Base-by-base conservation (phyloP, 306 rosid genomes). In the Fragaria iinumae region DNA sequence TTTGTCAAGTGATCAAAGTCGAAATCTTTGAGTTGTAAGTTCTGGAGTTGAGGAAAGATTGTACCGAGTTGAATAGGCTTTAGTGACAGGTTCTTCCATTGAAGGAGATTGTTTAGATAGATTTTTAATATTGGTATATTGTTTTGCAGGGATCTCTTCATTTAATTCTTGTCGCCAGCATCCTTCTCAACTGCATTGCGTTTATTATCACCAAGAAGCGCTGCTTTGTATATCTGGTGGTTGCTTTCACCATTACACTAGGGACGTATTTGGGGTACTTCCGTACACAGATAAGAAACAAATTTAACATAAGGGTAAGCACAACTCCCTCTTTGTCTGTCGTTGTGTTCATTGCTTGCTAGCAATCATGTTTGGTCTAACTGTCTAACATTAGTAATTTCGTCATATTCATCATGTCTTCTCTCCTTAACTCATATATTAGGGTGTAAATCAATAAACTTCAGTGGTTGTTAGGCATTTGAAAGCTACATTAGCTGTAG, bases 271-370 rank as follows among this genome's bases (percentile, higher is more conserved):
- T 89, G 88, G 99, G 99, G 69, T 90, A 88, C 79, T 92, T 91
- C 70, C 93, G 99, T 43, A 91, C 94, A 5, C 93, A 86, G 72
- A 91, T 91, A 55, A 88, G 87, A 76, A 96, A 81, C 90, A 96
- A 91, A 86, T 96, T 96, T 84, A 96, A 96, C 86, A 93, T 96
- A 79, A 87, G 90, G 96, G 99, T 93, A 39, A 79, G 83, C 25
- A 25, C 25, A 27, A 44, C 64, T 57, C 57, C 10, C 38, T 71
- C 44, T 50, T 16, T 78, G 71, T 67, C 56, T 69, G 39, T 7
- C n/a, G 4, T 56, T 52, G 29, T 80, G 49, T 77, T 45, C 11
- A 55, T 38, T 73, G 43, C 83, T 66, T 67, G 12, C 75, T 43
- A 18, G 21, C 66, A 39, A 16, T 41, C 27, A 71, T 56, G 10